A percentile compares a stretch with the other conserved stretches of the same genome.
Evolutionary conservation across 2,329 filamentous ascomycete genomes (phyloP).

Genomic region (Nemania sp.): DNA sequence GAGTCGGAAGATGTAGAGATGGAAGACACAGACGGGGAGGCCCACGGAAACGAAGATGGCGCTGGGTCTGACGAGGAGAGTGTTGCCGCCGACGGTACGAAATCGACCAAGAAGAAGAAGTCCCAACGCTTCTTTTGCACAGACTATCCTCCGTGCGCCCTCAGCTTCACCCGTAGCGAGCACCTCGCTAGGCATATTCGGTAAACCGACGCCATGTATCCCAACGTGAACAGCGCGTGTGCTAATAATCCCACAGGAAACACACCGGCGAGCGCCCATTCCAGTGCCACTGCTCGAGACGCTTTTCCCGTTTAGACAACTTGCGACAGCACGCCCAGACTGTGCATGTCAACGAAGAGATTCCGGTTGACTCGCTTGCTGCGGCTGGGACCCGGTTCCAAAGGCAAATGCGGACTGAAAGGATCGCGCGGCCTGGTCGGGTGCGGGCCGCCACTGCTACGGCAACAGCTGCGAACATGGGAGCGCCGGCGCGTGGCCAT

Average conservation of each 20-base stretch:
- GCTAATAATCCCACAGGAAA: constrained; percentile 63
- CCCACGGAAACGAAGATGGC: constrained; percentile 51
- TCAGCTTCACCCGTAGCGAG: constrained; percentile 95
- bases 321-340: constrained; percentile 96
- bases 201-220: constrained; percentile 50
- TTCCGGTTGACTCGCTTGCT: constrained; percentile 88
- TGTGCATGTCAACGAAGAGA: constrained; percentile 96
- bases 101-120: constrained; percentile 91
- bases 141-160: constrained; percentile 87
- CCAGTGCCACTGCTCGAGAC: constrained; percentile 89
- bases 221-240: constrained; percentile 5
- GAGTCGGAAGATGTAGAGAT: constrained; percentile 74
- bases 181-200: constrained; percentile 93
- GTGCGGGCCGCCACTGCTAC: constrained; percentile 78
- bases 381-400: constrained; percentile 92
- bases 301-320: constrained; percentile 94
- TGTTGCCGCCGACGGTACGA: constrained; percentile 64
- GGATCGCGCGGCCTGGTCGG: constrained; percentile 74
- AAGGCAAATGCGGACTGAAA: constrained; percentile 85
- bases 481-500: constrained; percentile 74
- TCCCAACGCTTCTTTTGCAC: constrained; percentile 95
- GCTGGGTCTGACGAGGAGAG: constrained; percentile 67
- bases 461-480: constrained; percentile 71
- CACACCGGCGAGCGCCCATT: constrained; percentile 97
- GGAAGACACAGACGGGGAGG: constrained; percentile 73